Evolutionary conservation across 2,329 filamentous ascomycete species (phyloP), one percentile per base, ranked within the genome.

Genomic region (Cytospora leucostoma): DNA sequence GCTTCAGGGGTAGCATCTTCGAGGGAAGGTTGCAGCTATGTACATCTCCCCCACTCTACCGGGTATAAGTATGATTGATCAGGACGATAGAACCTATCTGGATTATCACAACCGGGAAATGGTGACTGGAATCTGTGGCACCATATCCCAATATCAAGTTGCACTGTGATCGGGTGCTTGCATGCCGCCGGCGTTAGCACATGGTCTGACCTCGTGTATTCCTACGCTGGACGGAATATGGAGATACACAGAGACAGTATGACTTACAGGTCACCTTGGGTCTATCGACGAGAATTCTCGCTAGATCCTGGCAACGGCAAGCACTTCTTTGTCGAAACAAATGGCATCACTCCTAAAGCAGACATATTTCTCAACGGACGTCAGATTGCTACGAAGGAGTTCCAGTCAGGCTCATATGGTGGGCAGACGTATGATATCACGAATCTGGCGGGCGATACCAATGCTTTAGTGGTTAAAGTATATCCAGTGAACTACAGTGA

Each of bases 361-460:
- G 85, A 88, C 66, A 79, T 89, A 7, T 87, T 78, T 63, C 65
- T 88, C 56, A 88, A 88, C 63, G 84, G 85, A 13, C 72, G 75
- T 35, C 73, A 80, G 62, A 71, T 88, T 17, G 84, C 78, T 2
- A 77, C 77, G 34, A 81, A 78, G 6, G 67, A 75, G 0, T 67
- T 74, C 7, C 85, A 88, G 67, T 77, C 77, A 10, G 86, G 86
- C 2, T 77, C 85, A 0, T 88, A 87, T 57, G 81, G 73, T 0
- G 86, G 86, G 0, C 77, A 81, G 40, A 75, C 73, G 2, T 86
- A 84, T 68, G 83, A 88, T 27, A 74, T 89, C 33, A 84, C 84
- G 0, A 64, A 72, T 10, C 49, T 83, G 0, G 73, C 74, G 1
- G 66, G 68, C 0, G 75, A 76, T 0, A 59, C 65, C 0, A 88